Conservation (phyloP, 1,284 basidiomycete species). For the Fomitopsis schrenkii region DNA sequence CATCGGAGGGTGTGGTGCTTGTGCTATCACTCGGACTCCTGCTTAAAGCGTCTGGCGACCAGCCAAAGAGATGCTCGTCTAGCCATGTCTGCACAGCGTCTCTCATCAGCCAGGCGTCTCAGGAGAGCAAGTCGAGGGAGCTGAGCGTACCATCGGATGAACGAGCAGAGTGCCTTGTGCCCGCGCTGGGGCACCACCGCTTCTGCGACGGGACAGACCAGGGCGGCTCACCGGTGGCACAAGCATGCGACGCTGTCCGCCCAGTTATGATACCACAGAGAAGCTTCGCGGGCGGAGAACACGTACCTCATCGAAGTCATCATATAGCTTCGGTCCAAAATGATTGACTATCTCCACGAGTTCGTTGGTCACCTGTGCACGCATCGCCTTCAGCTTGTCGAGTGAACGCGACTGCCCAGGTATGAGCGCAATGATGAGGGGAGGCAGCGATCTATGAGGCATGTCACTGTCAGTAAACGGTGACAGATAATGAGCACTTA, state of each 20-base stretch:
- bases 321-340: conserved; percentile 84
- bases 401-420: conserved; percentile 90
- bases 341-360: conserved; percentile 88
- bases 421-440: conserved; percentile 87
- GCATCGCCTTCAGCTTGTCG: conserved; percentile 75
- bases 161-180: conserved; percentile 74
- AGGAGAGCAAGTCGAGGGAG: not conserved
- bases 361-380: conserved; percentile 81
- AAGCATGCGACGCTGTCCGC: conserved; percentile 69
- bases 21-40: conserved; percentile 52
- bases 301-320: conserved; percentile 81
- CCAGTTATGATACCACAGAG: not conserved
- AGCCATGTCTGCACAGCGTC: conserved; percentile 67
- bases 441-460: conserved; percentile 77
- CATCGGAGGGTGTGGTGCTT: conserved; percentile 63
- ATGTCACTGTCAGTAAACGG: not conserved
- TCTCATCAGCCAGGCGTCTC: not conserved
- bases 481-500: conserved; percentile 34
- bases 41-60: conserved; percentile 77
- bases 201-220: conserved; percentile 72
- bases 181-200: conserved; percentile 67
- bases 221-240: conserved; percentile 74
- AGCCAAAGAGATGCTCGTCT: conserved; percentile 93
- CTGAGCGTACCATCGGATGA: conserved; percentile 67
- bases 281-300: not conserved